Conservation (phyloP, 2,329 filamentous ascomycete species). For the Diaporthe citri region DNA sequence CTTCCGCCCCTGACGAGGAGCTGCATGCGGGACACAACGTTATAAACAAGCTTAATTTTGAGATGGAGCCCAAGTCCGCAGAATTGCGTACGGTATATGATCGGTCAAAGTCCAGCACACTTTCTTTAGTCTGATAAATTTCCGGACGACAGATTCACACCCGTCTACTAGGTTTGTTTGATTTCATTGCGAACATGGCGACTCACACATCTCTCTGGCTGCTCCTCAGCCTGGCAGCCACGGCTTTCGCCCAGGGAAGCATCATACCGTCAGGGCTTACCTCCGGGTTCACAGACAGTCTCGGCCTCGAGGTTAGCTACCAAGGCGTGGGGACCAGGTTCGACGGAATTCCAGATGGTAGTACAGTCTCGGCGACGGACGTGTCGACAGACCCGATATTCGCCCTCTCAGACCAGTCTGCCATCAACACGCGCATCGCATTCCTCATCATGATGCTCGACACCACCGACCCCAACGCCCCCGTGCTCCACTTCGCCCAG, state of each 20-base stretch:
- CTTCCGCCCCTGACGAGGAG: background rate
- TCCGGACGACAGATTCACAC: slow-evolving; percentile 20
- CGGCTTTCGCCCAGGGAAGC: background rate
- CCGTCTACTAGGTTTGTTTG: background rate
- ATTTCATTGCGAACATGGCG: background rate
- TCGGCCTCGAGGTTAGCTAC: slow-evolving; percentile 23
- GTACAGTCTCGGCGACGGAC: background rate
- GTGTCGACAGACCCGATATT: slow-evolving; percentile 3
- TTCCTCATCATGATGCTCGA: slow-evolving; percentile 29
- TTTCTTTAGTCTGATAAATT: slow-evolving; percentile 23
- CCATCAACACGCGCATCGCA: slow-evolving; percentile 8
- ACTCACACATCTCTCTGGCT: background rate
- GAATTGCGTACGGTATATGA: background rate
- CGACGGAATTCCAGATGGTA: slow-evolving; percentile 10
- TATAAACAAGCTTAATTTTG: slow-evolving; percentile 29
- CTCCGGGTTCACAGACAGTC: background rate
- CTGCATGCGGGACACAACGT: slow-evolving; percentile 1
- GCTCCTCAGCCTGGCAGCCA: background rate
- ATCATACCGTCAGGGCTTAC: background rate
- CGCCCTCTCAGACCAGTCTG: slow-evolving; percentile 14
- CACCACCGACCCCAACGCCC: background rate
- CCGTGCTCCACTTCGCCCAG: slow-evolving; percentile 22
- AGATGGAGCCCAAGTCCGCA: background rate
- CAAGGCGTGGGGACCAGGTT: slow-evolving; percentile 7
- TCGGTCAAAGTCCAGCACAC: slow-evolving; percentile 6